Percentiles rank a stretch among this genome's conserved stretches.
phyloP scores from a whole-genome alignment of 2,329 filamentous ascomycete species.

The Colletotrichum euphorbiae region DNA sequence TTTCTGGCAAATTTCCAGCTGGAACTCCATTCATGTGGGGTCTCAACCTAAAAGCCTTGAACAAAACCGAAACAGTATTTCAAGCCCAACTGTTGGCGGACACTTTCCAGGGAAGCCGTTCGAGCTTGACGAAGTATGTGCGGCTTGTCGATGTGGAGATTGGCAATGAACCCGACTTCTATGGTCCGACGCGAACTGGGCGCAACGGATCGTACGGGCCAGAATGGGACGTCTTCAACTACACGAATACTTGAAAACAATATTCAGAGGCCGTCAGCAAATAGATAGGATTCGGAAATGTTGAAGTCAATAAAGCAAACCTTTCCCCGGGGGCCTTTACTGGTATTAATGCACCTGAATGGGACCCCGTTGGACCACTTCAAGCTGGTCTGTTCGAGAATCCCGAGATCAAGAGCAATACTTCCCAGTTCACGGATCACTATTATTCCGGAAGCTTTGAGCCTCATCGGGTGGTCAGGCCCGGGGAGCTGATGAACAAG shows the following conservation, averaged over 20 bases:
- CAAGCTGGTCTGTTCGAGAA: background rate
- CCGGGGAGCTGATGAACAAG: constrained; percentile 8
- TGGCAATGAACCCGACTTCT: constrained; percentile 18
- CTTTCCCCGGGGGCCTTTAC: constrained; percentile 5
- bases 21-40: constrained; percentile 14
- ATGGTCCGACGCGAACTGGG: background rate
- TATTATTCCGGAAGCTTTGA: constrained; percentile 6
- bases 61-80: background rate
- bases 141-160: constrained; percentile 4
- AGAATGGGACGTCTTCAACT: constrained; percentile 5
- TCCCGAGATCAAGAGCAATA: background rate
- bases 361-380: background rate
- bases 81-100: constrained; percentile 3
- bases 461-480: background rate
- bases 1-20: constrained; percentile 4
- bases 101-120: constrained; percentile 5
- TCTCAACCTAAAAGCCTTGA: constrained; percentile 10
- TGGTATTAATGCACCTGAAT: background rate
- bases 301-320: background rate
- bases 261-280: background rate
- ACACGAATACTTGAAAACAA: background rate
- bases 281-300: background rate
- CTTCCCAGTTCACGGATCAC: constrained; percentile 3
- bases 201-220: background rate
- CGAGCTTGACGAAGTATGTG: background rate